Percentiles rank a stretch among this genome's conserved stretches.
Evolutionary conservation across 805 yeast genomes (phyloP).

Genomic region (Yamadazyma akitaensis): DNA sequence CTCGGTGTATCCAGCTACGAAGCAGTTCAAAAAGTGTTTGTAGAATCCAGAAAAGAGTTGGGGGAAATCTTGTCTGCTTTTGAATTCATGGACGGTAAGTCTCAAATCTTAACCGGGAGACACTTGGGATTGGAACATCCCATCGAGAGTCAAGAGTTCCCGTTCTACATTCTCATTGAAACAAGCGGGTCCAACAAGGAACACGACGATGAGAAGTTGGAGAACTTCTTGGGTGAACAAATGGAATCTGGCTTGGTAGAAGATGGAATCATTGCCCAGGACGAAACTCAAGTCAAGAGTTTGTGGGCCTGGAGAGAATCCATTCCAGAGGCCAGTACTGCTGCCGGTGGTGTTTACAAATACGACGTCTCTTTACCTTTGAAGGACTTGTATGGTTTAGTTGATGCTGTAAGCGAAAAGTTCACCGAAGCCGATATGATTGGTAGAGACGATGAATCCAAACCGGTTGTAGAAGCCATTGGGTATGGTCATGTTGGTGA

Average conservation of each 20-base stretch:
- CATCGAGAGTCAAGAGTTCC: constrained; percentile 69
- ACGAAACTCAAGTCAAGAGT: constrained; percentile 76
- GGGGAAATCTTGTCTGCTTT: constrained; percentile 88
- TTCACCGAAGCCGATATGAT: constrained; percentile 55
- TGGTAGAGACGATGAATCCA: constrained; percentile 55
- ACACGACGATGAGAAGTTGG: constrained; percentile 90
- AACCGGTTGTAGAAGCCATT: constrained; percentile 83
- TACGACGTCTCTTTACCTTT: constrained; percentile 94
- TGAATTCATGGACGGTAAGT: constrained; percentile 84
- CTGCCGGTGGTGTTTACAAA: constrained; percentile 92
- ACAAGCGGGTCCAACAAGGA: constrained; percentile 94
- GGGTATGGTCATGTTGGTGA: constrained; percentile 99
- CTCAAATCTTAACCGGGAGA: constrained; percentile 60
- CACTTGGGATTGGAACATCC: constrained; percentile 69
- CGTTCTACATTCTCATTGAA: constrained; percentile 89
- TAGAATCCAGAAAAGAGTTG: constrained; percentile 71
- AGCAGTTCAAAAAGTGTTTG: constrained; percentile 79
- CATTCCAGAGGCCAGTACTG: constrained; percentile 83
- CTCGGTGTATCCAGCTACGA: constrained; percentile 79
- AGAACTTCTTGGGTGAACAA: constrained; percentile 72
- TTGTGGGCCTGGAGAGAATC: constrained; percentile 97
- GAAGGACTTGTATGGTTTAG: constrained; percentile 73
- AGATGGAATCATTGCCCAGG: constrained; percentile 97
- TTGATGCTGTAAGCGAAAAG: constrained; percentile 68
- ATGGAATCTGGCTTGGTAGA: constrained; percentile 81